Conservation (phyloP, 495 filamentous ascomycete species). For the Neurospora sublineolata region DNA sequence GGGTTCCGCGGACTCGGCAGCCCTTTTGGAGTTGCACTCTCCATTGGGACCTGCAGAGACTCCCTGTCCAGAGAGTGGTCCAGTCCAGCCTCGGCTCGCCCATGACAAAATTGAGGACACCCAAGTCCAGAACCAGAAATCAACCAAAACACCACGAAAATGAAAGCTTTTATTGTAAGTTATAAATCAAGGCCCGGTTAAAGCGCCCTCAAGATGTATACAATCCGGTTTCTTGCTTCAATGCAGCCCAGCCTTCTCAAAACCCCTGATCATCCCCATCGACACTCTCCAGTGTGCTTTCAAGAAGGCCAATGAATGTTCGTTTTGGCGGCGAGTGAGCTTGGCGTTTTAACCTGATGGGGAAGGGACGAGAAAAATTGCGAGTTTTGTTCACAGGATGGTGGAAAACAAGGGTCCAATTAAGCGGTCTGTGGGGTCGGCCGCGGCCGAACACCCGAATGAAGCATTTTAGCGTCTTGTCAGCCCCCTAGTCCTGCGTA, state of each 20-base stretch:
- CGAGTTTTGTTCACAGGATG: neutral
- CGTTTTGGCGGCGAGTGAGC: neutral
- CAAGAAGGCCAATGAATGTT: neutral
- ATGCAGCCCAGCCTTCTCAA: neutral
- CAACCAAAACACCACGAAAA: too few relatives aligned
- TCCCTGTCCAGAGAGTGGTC: neutral
- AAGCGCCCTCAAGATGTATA: too few relatives aligned
- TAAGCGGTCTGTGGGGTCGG: neutral
- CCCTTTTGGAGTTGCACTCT: neutral
- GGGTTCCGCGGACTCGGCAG: neutral
- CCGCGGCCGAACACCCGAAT: neutral
- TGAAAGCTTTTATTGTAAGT: too few relatives aligned
- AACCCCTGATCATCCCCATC: neutral
- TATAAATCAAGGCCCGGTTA: too few relatives aligned
- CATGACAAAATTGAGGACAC: too few relatives aligned
- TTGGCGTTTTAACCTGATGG: neutral
- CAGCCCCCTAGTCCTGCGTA: neutral
- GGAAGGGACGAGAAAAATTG: neutral
- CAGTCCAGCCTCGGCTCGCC: neutral
- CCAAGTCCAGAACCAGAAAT: too few relatives aligned
- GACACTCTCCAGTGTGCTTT: neutral
- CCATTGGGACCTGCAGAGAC: neutral
- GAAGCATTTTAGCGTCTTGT: neutral
- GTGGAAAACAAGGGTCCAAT: neutral
- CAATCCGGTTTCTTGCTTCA: too few relatives aligned